Conservation (phyloP, 768 basidiomycete species). For the Mycena chlorophos region DNA sequence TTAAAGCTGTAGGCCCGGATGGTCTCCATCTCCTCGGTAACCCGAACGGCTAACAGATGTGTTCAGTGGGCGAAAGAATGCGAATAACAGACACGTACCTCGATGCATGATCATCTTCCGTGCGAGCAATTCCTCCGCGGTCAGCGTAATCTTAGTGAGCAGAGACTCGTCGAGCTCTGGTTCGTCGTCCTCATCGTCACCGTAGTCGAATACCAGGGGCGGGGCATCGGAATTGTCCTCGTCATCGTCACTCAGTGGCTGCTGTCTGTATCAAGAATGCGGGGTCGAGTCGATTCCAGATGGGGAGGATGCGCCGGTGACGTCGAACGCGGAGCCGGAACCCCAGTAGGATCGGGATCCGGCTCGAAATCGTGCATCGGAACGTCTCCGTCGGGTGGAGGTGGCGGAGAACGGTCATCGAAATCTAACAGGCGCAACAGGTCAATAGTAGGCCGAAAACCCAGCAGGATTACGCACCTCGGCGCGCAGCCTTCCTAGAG, state of each 20-base stretch:
- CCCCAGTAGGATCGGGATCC: background rate
- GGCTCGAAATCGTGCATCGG: background rate
- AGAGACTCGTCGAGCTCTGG: background rate
- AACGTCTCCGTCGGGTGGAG: background rate
- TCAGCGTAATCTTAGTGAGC: background rate
- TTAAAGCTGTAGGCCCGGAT: slow-evolving; percentile 12
- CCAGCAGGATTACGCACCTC: background rate
- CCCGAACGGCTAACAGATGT: background rate
- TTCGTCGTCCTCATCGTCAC: background rate
- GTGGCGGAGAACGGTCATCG: background rate
- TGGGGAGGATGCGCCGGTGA: background rate
- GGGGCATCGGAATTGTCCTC: background rate
- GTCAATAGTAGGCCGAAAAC: background rate
- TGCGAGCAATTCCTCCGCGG: background rate
- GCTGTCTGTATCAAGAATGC: background rate
- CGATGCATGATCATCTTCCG: background rate
- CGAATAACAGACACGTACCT: background rate
- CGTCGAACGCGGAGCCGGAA: background rate
- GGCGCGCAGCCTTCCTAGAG: background rate
- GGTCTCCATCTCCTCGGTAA: slow-evolving; percentile 1
- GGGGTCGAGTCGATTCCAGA: background rate
- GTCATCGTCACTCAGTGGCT: background rate
- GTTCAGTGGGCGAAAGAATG: background rate
- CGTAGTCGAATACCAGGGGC: background rate
- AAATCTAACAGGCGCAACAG: too few relatives aligned